Evolutionary conservation across 176 grass and related monocot species (phyloP).

Genomic region (Bromus sterilis): DNA sequence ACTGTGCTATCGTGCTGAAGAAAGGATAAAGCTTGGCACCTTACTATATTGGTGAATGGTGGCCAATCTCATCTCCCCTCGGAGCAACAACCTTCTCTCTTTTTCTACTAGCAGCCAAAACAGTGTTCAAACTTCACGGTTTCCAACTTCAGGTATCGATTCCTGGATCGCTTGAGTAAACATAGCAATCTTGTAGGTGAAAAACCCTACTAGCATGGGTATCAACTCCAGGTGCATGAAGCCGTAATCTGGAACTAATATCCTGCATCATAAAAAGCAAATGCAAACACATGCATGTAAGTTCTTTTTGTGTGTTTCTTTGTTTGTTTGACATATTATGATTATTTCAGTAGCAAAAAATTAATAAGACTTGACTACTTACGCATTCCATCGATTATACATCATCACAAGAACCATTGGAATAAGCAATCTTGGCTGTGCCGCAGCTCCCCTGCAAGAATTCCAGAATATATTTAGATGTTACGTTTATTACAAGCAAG

Average conservation of each 20-base stretch:
- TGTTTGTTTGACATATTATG: not conserved
- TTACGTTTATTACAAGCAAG: not conserved
- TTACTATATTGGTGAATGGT: constrained; percentile 3
- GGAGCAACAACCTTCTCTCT: not conserved
- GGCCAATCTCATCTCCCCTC: constrained; percentile 16
- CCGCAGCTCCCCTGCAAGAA: constrained; percentile 71
- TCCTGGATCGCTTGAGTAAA: constrained; percentile 79
- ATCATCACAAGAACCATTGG: constrained; percentile 78
- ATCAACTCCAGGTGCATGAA: constrained; percentile 94
- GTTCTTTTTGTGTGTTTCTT: not conserved
- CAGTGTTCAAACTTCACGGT: constrained; percentile 44
- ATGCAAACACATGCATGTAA: not conserved
- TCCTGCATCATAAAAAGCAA: constrained; percentile 42
- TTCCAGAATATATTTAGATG: not conserved
- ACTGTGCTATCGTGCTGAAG: not conserved
- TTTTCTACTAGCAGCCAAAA: constrained; percentile 1
- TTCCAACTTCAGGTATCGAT: constrained; percentile 33
- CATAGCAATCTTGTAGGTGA: constrained; percentile 86
- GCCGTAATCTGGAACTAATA: constrained; percentile 77
- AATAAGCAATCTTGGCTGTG: constrained; percentile 86
- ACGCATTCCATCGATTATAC: constrained; percentile 91
- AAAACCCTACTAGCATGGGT: constrained; percentile 93
- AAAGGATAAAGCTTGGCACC: constrained; percentile 16
- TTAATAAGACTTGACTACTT: constrained; percentile 23
- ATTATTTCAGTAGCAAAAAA: not conserved